phyloP scores from a whole-genome alignment of 2,329 filamentous ascomycete genomes.

The Trichothecium sympodiale region DNA sequence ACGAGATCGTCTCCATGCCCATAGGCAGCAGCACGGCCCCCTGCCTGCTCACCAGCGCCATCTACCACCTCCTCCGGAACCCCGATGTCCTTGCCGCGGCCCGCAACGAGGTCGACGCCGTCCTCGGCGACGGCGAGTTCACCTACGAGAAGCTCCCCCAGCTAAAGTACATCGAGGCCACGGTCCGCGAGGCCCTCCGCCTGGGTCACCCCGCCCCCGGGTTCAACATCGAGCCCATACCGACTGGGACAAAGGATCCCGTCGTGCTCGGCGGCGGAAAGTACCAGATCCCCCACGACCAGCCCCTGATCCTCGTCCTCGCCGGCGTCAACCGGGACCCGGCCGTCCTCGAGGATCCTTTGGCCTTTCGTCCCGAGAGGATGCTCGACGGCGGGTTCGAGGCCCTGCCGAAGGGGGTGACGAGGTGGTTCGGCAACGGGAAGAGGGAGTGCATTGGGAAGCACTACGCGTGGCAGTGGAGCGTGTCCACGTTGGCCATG shows the following conservation, averaged over 20 bases:
- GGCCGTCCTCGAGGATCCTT: conserved; percentile 33
- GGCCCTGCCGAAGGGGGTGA: conserved; percentile 29
- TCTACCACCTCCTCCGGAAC: conserved; percentile 41
- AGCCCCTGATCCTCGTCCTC: conserved; percentile 36
- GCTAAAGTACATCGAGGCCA: conserved; percentile 41
- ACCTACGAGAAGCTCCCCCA: conserved; percentile 35
- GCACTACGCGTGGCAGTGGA: conserved; percentile 37
- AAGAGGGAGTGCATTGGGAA: conserved; percentile 40
- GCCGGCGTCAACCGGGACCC: conserved; percentile 39
- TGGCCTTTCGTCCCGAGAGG: conserved; percentile 34
- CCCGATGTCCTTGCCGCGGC: conserved; percentile 35
- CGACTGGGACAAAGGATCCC: conserved; percentile 26
- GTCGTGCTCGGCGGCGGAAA: conserved; percentile 35
- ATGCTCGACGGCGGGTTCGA: conserved; percentile 36
- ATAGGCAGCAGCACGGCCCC: conserved; percentile 43
- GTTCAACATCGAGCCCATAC: conserved; percentile 40
- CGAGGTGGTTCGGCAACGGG: conserved; percentile 41
- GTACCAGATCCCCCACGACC: conserved; percentile 36
- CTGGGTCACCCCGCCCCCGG: conserved; percentile 42
- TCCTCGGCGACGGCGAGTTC: conserved; percentile 30
- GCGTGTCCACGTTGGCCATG: conserved; percentile 27
- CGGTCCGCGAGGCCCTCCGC: conserved; percentile 43
- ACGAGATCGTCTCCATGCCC: conserved; percentile 60
- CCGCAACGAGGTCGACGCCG: conserved; percentile 40
- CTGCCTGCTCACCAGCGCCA: conserved; percentile 29